Evolutionary conservation across 148 eudicot species (phyloP).

Genomic region (Polygonum maritimum): DNA sequence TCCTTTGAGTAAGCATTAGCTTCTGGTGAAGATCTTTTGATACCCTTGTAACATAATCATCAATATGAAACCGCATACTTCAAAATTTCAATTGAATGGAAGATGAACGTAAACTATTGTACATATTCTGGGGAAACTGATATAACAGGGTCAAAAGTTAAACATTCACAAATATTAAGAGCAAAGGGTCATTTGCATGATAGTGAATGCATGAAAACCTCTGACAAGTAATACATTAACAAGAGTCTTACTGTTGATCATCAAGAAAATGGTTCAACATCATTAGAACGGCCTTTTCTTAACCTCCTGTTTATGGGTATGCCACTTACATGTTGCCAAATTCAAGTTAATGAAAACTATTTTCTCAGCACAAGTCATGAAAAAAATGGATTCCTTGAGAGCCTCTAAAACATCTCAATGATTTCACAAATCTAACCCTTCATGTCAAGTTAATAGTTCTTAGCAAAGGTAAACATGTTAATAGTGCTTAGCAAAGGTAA

Average conservation of each 20-base stretch:
- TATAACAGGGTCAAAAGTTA: neutral
- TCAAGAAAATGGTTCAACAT: neutral
- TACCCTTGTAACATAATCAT: slow-evolving; percentile 35
- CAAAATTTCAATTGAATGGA: neutral
- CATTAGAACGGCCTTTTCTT: neutral
- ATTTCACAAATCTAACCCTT: neutral
- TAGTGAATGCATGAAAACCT: neutral
- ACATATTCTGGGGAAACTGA: neutral
- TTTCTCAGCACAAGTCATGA: neutral
- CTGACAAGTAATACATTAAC: neutral
- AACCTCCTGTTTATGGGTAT: neutral
- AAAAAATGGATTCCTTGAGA: neutral
- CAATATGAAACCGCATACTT: slow-evolving; percentile 11
- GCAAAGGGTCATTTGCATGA: neutral
- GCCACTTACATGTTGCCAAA: neutral
- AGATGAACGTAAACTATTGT: neutral
- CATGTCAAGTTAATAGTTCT: neutral
- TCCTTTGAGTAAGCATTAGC: slow-evolving; percentile 38
- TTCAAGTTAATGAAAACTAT: neutral
- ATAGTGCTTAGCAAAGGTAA: neutral
- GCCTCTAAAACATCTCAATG: neutral
- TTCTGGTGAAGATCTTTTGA: slow-evolving; percentile 57
- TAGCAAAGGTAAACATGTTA: neutral
- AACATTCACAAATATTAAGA: neutral
- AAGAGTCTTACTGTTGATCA: neutral